Percentiles rank a stretch among this genome's conserved stretches.
phyloP scores from a whole-genome alignment of 225 moss, liverwort and hornwort species.

The Pleurozium schreberi region DNA sequence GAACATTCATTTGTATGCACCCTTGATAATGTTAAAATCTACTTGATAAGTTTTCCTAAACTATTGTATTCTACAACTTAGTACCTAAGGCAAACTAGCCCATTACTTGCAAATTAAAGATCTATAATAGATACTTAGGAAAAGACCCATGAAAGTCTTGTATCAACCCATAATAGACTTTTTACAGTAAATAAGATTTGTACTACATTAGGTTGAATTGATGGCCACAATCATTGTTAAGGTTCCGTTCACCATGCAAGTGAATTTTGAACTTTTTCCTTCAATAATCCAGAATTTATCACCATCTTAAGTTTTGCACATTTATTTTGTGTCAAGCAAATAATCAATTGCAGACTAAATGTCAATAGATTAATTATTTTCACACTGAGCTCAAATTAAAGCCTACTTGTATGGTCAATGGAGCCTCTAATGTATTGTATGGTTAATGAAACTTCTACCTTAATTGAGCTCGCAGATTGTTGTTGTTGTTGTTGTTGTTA shows the following conservation, averaged over 20 bases:
- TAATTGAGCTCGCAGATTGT: background rate
- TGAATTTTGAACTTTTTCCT: background rate
- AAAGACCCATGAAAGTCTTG: no score
- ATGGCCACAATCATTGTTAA: background rate
- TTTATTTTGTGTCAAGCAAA: background rate
- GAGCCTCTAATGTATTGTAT: background rate
- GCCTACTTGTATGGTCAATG: background rate
- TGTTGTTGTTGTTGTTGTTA: background rate
- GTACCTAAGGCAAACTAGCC: no score
- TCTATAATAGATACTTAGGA: no score
- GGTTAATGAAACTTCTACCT: background rate
- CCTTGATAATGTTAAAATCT: no score
- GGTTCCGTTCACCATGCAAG: background rate
- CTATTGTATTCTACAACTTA: no score
- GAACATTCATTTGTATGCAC: no score
- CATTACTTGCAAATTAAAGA: no score
- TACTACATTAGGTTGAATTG: accelerated
- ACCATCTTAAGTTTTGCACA: background rate
- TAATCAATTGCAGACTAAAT: background rate
- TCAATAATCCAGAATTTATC: background rate
- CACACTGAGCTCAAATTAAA: background rate
- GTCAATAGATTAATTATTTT: background rate
- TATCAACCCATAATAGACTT: no score
- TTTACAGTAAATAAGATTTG: background rate
- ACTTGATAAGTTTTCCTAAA: no score